These are phyloP conservation scores for Candida montana DNA, from an alignment of 805 yeast species.

Conservation along the genomic window DNA sequence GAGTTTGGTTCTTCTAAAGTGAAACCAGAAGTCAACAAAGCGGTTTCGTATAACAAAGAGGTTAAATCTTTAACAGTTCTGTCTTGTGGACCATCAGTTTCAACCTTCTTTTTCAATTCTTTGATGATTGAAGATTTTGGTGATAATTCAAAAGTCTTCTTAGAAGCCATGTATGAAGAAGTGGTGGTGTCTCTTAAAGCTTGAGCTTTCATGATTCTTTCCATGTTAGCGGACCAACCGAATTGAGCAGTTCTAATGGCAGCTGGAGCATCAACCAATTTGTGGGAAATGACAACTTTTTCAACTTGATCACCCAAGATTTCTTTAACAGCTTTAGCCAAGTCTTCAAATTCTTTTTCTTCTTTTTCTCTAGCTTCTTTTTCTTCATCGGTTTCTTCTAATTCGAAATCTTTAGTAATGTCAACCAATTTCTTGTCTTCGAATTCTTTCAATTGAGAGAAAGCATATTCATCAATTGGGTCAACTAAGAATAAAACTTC, in stretches of 20 bases:
- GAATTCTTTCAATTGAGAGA: conserved; percentile 98
- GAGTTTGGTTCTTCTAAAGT: conserved; percentile 97
- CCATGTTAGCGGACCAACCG: conserved; percentile 99
- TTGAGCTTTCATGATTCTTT: conserved; percentile 99
- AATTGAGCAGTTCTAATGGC: conserved; percentile 99
- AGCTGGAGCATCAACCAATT: conserved; percentile 97
- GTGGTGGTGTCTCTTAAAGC: conserved; percentile 97
- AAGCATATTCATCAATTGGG: conserved; percentile 99
- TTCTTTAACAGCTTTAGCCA: conserved; percentile 94
- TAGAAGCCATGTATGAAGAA: conserved; percentile 99
- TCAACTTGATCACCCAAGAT: conserved; percentile 98
- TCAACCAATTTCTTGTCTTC: conserved; percentile 99
- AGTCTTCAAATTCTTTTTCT: conserved; percentile 84
- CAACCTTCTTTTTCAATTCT: conserved; percentile 96
- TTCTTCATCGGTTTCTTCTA: conserved; percentile 98
- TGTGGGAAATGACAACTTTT: conserved; percentile 97
- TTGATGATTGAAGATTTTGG: conserved; percentile 93
- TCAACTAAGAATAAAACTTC: conserved; percentile 97
- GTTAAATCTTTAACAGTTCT: conserved; percentile 98
- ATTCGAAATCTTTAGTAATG: conserved; percentile 97
- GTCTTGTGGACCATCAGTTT: conserved; percentile 95
- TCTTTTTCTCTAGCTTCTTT: conserved; percentile 91
- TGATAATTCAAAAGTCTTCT: conserved; percentile 98
- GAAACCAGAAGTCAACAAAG: conserved; percentile 97
- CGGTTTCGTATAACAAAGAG: conserved; percentile 94